A percentile compares a stretch with the other conserved stretches of the same genome.
Evolutionary conservation across 2,329 filamentous ascomycete species (phyloP).

Genomic region (Tolypocladium inflatum): DNA sequence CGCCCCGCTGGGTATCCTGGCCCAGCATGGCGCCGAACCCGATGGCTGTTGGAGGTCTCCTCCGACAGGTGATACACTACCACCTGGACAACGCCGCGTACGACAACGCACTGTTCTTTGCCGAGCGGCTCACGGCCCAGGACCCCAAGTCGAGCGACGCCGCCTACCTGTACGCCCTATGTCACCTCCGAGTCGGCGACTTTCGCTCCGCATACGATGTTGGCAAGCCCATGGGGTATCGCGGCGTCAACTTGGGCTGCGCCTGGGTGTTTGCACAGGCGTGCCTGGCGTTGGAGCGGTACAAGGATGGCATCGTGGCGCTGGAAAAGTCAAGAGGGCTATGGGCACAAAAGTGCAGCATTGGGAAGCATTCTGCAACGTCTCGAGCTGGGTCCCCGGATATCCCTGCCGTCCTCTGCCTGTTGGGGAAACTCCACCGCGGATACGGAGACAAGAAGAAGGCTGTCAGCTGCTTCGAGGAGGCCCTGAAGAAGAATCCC

Average conservation of each 20-base stretch:
- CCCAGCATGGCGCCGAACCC: constrained; percentile 42
- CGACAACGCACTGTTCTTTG: constrained; percentile 88
- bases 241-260: constrained; percentile 73
- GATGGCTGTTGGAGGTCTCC: constrained; percentile 38
- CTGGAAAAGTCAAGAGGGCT: constrained; percentile 72
- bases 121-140: constrained; percentile 75
- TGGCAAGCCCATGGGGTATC: constrained; percentile 60
- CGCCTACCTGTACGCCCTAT: constrained; percentile 73
- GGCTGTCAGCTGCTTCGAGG: constrained; percentile 79
- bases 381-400: constrained; percentile 70
- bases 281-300: constrained; percentile 69
- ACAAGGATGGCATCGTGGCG: constrained; percentile 71
- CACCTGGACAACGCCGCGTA: constrained; percentile 82
- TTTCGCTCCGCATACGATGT: constrained; percentile 79
- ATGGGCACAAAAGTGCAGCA: constrained; percentile 67
- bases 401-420: constrained; percentile 69
- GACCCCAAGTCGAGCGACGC: constrained; percentile 76
- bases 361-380: constrained; percentile 76
- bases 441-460: constrained; percentile 75
- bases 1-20: constrained; percentile 2
- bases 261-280: constrained; percentile 87
- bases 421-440: constrained; percentile 81
- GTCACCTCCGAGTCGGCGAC: constrained; percentile 74
- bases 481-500: constrained; percentile 79
- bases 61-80: constrained; percentile 54